Base-by-base conservation (phyloP, 495 filamentous ascomycete species). In the Corynascus novoguineensis region DNA sequence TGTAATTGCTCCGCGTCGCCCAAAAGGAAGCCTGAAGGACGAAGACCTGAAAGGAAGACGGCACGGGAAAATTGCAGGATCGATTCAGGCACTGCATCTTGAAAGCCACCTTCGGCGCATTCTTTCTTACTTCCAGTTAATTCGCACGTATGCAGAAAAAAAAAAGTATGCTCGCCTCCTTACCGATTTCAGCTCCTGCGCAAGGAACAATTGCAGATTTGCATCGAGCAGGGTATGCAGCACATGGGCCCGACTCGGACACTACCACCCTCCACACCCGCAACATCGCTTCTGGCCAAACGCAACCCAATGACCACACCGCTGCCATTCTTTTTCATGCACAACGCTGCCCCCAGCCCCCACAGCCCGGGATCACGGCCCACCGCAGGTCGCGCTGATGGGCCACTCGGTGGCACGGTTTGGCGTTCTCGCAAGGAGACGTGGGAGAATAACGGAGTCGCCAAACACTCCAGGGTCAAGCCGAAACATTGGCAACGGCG, bases 401-500 rank as follows among this genome's bases (percentile, higher is more conserved):
- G 19, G 41, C 14, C 40, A 8, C 21, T 32, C 15, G 8, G n/a
- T 28, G 45, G 45, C 45, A 14, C 46, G 4, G 46, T 32, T 15
- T 47, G 25, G 14, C 10, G n/a, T 29, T 8, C 37, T 40, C 15
- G 19, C 5, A 2, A 14, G 2, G 11, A 1, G 37, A 8, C 14
- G 28, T 27, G 24, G 14, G 28, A 19, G 42, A 27, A 46, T 17
- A 41, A 41, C 17, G 37, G 10, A 2, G 0, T 17, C 37, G 35
- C 41, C 21, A 28, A 11, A 6, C 3, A 15, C 25, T 24, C 44
- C n/a, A 49, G 17, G 17, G 34, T 34, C 2, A 32, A 49, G 22
- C 31, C 46, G 46, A 49, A 49, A 49, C 46, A 49, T 34, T 11
- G 29, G 19, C 46, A n/a, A 25, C 46, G 46, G 28, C 46, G 34